Evolutionary conservation across 2,329 filamentous ascomycete species (phyloP).

Genomic region (Calonectria pseudoreteaudii): DNA sequence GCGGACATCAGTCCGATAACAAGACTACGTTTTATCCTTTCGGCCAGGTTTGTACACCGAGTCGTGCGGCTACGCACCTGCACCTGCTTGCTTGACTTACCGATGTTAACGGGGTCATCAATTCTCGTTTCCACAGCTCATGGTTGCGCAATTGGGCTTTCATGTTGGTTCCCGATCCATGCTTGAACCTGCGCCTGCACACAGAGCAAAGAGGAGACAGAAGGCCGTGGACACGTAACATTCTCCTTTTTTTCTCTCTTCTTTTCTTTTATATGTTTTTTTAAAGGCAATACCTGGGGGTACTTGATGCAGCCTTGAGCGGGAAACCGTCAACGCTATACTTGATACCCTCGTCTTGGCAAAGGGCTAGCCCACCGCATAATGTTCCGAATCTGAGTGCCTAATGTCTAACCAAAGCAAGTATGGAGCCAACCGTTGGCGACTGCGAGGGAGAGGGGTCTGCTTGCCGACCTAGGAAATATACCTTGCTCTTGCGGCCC

Average conservation of each 20-base stretch:
- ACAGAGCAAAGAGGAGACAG: neutral
- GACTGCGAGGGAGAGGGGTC: neutral
- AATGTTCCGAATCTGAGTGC: slow-evolving; percentile 42
- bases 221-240: neutral
- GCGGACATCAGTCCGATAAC: slow-evolving; percentile 16
- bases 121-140: neutral
- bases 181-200: neutral
- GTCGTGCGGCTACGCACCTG: neutral
- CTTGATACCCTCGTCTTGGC: slow-evolving; percentile 33
- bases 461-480: slow-evolving; percentile 1
- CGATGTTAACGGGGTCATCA: slow-evolving; percentile 2
- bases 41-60: slow-evolving; percentile 6
- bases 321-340: slow-evolving; percentile 23
- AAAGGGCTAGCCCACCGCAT: slow-evolving; percentile 36
- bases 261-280: neutral
- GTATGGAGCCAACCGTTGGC: slow-evolving; percentile 12
- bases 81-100: neutral
- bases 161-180: neutral
- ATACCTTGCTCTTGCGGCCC: neutral
- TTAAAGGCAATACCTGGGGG: neutral
- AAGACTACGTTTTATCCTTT: slow-evolving; percentile 3
- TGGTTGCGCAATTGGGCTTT: neutral
- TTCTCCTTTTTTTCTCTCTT: neutral
- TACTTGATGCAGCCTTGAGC: slow-evolving; percentile 13
- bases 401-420: slow-evolving; percentile 30